Evolutionary conservation across 495 filamentous ascomycete species (phyloP).

Genomic region (Trichoderma parareesei): DNA sequence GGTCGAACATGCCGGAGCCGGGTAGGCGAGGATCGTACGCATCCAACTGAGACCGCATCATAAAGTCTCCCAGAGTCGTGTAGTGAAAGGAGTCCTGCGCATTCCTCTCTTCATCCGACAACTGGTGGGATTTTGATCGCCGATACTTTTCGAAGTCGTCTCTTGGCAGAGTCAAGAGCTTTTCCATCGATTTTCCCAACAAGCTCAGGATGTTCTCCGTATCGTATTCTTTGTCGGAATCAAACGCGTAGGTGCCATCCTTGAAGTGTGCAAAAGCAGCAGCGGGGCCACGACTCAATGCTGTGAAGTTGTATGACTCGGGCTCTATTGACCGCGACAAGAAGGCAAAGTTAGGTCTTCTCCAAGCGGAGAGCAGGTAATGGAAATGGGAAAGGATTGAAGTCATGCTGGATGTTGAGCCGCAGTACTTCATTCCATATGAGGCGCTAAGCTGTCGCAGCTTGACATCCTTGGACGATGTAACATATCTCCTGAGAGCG

Average conservation of each 20-base stretch:
- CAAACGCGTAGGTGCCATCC: conserved; percentile 86
- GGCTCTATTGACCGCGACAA: conserved; percentile 60
- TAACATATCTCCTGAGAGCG: conserved; percentile 74
- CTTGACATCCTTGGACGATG: conserved; percentile 72
- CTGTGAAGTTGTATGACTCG: conserved; percentile 56
- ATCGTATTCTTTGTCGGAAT: conserved; percentile 92
- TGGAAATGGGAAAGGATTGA: conserved; percentile 83
- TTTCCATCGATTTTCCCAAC: conserved; percentile 93
- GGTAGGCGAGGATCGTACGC: conserved; percentile 81
- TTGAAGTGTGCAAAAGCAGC: conserved; percentile 82
- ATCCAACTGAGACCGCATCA: conserved; percentile 95
- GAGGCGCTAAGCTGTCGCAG: conserved; percentile 57
- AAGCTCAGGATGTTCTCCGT: conserved; percentile 76
- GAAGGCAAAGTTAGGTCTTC: conserved; percentile 53
- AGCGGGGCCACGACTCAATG: conserved; percentile 57
- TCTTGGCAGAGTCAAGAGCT: conserved; percentile 75
- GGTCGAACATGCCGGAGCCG: conserved; percentile 90
- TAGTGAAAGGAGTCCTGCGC: conserved; percentile 78
- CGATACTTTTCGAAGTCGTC: conserved; percentile 81
- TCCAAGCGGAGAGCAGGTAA: conserved; percentile 79
- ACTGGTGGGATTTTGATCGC: conserved; percentile 51
- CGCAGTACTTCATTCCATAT: conserved; percentile 73
- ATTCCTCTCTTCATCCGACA: conserved; percentile 55
- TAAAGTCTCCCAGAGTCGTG: conserved; percentile 76
- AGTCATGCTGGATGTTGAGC: conserved; percentile 96